A percentile compares a stretch with the other conserved stretches of the same genome.
phyloP scores from a whole-genome alignment of 805 yeast genomes.

The Pichia occidentalis region DNA sequence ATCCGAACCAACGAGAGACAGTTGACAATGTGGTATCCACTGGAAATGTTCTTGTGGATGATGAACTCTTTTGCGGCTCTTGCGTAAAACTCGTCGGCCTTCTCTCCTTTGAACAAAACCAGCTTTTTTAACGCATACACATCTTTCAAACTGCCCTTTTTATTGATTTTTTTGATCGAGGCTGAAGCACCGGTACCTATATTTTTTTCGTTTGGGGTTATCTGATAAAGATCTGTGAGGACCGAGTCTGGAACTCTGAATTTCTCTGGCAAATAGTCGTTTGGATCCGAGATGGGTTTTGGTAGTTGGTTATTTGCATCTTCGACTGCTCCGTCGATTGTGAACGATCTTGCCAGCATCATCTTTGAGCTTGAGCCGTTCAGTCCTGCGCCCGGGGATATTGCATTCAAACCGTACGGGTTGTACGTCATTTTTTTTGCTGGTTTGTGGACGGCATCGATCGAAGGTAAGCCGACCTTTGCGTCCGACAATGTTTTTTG shows the following conservation, averaged over 20 bases:
- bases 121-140: constrained; percentile 69
- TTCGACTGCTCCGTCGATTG: constrained; percentile 19
- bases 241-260: constrained; percentile 46
- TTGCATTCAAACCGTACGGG: constrained; percentile 47
- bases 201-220: constrained; percentile 39
- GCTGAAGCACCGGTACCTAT: constrained; percentile 76
- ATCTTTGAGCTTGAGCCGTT: constrained; percentile 28
- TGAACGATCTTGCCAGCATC: constrained; percentile 5
- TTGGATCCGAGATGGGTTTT: constrained; percentile 67
- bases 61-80: constrained; percentile 67
- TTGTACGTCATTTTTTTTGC: constrained; percentile 47
- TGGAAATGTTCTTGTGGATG: constrained; percentile 50
- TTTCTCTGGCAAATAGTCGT: constrained; percentile 53
- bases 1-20: constrained; percentile 52
- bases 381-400: background rate
- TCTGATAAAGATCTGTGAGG: constrained; percentile 51
- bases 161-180: constrained; percentile 50
- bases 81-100: constrained; percentile 63
- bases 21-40: constrained; percentile 57
- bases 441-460: constrained; percentile 20
- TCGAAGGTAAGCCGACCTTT: constrained; percentile 27
- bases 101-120: constrained; percentile 54
- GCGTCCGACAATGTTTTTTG: constrained; percentile 9
- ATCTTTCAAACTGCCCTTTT: constrained; percentile 19
- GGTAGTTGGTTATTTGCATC: constrained; percentile 45